Conservation (phyloP, 78 protist genomes). For the Dictyostelium purpureum region DNA sequence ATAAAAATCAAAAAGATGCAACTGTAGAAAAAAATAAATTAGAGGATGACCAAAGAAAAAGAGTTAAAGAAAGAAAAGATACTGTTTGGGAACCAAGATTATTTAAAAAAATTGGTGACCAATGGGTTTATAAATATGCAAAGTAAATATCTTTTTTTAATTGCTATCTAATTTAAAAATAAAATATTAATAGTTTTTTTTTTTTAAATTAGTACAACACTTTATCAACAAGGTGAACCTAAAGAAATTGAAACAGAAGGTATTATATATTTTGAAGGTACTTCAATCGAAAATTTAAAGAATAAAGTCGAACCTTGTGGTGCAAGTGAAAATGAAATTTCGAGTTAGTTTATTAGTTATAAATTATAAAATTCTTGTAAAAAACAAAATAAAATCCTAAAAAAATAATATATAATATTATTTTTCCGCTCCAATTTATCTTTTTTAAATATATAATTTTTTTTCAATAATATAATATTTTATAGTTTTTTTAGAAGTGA, state of each 20-base stretch:
- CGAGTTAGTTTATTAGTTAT: too few relatives aligned
- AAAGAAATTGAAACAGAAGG: conserved; percentile 43
- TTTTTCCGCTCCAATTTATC: too few relatives aligned
- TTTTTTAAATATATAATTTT: too few relatives aligned
- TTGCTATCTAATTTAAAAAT: not conserved
- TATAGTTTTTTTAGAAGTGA: too few relatives aligned
- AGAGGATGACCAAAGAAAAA: conserved; percentile 78
- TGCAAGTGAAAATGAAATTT: conserved; percentile 10
- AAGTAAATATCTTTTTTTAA: conserved; percentile 18
- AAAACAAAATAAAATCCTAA: too few relatives aligned
- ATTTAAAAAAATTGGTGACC: conserved; percentile 58
- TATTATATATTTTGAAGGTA: conserved; percentile 31
- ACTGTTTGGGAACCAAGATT: conserved; percentile 71
- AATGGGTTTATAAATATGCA: conserved; percentile 78
- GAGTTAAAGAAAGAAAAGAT: conserved; percentile 53
- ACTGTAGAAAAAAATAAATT: conserved; percentile 80
- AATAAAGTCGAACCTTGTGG: not conserved
- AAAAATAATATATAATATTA: too few relatives aligned
- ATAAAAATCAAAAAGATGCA: conserved; percentile 84
- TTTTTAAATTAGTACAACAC: not conserved
- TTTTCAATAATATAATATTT: too few relatives aligned
- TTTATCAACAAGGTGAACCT: conserved; percentile 38
- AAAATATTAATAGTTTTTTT: not conserved
- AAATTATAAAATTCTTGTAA: too few relatives aligned
- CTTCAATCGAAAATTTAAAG: not conserved